Evolutionary conservation across 2,329 filamentous ascomycete species (phyloP), one percentile per base, ranked within the genome.

Genomic region (Beauveria medogensis): DNA sequence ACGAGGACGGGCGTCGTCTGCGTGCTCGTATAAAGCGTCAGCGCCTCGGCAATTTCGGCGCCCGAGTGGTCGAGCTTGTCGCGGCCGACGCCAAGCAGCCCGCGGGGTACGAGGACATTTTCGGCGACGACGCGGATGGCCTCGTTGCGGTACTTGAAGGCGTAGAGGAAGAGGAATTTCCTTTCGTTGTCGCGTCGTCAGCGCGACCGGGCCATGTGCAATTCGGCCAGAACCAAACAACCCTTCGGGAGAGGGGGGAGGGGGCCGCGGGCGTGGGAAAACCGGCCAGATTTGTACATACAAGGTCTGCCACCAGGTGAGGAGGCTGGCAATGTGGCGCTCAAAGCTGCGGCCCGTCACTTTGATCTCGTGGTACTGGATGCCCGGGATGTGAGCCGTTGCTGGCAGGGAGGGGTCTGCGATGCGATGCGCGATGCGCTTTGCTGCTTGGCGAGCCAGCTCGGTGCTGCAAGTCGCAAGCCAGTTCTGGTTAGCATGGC

Each of bases 311-410:
- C 77, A 78, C 84, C 86, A 91, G 16, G 85, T 82, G 20, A 95
- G 75, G 67, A 86, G 83, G 69, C 82, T 82, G 34, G 92, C 71
- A 41, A 94, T 78, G 65, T 85, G 82, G 48, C 79, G 77, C 68
- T 91, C 88, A 67, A 93, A 91, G 1, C 82, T 78, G 12, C 80
- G 79, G 26, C 90, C 91, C 20, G 91, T 92, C 65, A 95, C 81
- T 69, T 86, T 89, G 74, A 93, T 85, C 60, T 88, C 77, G 50
- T 79, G 74, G 68, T 92, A 91, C 2, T 71, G 70, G 26, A 91
- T 73, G 0, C 84, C 85, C 0, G 84, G 78, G 56, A 93, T 87
- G 64, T 85, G 78, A 48, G 86, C 69, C 0, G 85, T 78, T 65
- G 83, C 78, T 26, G 81, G 76, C 37, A 82, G 74, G 78, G 70